These are phyloP conservation scores for Curvularia eragrostidis DNA, from an alignment of 2,329 filamentous ascomycete species.

Conservation along the genomic window DNA sequence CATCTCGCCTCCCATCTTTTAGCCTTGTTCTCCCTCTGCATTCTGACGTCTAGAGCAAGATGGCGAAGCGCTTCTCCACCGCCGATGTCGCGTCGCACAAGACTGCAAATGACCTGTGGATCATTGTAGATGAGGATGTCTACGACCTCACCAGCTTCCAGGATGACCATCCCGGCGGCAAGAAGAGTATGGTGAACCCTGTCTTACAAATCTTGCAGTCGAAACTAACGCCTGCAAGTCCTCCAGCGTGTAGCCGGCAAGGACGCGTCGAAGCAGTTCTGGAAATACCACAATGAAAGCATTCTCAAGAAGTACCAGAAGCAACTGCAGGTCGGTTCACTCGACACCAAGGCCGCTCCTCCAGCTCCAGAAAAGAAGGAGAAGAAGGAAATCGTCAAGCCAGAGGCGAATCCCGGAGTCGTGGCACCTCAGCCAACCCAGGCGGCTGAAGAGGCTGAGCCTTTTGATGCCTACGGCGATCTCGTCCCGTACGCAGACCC, in stretches of 20 bases:
- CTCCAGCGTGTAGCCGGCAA: conserved; percentile 70
- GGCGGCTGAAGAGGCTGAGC: conserved; percentile 66
- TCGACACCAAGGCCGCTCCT: conserved; percentile 77
- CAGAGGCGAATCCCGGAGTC: conserved; percentile 65
- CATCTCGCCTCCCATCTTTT: conserved; percentile 2
- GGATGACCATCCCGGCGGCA: conserved; percentile 67
- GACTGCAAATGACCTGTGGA: conserved; percentile 84
- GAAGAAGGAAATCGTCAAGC: conserved; percentile 60
- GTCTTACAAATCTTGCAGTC: neutral
- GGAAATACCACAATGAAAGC: conserved; percentile 68
- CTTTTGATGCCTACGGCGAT: conserved; percentile 83
- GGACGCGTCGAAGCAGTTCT: conserved; percentile 72
- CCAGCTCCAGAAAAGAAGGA: conserved; percentile 58
- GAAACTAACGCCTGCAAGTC: conserved; percentile 53
- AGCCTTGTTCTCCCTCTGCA: conserved; percentile 4
- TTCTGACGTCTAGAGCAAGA: conserved; percentile 50
- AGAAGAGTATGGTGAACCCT: conserved; percentile 65
- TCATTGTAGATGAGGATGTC: conserved; percentile 92
- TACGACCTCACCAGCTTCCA: conserved; percentile 83
- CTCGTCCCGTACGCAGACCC: conserved; percentile 92
- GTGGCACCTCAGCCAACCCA: conserved; percentile 49
- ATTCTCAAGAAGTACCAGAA: conserved; percentile 69
- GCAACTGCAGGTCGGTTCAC: conserved; percentile 70
- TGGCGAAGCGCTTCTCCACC: conserved; percentile 87
- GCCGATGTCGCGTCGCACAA: conserved; percentile 91